Base-by-base conservation (phyloP, 495 filamentous ascomycete species). In the Aspergillus cavernicola region DNA sequence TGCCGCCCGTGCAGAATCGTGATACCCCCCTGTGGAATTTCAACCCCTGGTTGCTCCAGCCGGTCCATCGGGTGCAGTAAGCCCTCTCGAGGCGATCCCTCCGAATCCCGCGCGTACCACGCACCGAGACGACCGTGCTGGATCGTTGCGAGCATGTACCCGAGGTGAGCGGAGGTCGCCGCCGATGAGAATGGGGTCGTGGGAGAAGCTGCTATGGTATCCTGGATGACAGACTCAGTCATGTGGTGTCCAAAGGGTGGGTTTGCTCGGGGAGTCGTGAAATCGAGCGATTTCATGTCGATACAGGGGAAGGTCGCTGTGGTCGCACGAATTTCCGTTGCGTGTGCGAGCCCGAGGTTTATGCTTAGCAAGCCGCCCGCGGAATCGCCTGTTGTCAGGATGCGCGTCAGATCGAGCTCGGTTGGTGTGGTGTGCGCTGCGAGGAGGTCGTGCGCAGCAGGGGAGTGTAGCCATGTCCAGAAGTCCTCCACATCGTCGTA, bases 401-500 rank as follows among this genome's bases (percentile, higher is more conserved):
- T 53, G 8, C 65, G 66, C 16, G 40, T 36, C 1, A 67, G 56
- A 40, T 73, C 68, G 12, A 66, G 49, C 15, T 55, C 43, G 1
- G 61, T 64, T 0, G 60, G 58, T 2, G 38, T 64, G 3, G 52
- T 16, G 33, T 60, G 54, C 12, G 46, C 20, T 0, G 55, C 38
- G 1, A 71, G 57, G 9, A 71, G 16, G 0, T 49, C 47, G 1
- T 24, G 20, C 0, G 68, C 50, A 0, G 50, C 41, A 0, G 59
- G 18, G 0, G 66, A 66, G 31, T 61, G 66, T 12, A 78, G 37
- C 79, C 80, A 81, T 4, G 59, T 51, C 77, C 76, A 80, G 61
- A 80, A 79, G 52, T 76, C 70, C 19, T 65, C 57, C 4, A 81
- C 36, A 55, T 83, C 80, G 15, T 69, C 59, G 44, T 77, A 64